Evolutionary conservation across 768 basidiomycete species (phyloP).

Genomic region (Lactifluus subvellereus): DNA sequence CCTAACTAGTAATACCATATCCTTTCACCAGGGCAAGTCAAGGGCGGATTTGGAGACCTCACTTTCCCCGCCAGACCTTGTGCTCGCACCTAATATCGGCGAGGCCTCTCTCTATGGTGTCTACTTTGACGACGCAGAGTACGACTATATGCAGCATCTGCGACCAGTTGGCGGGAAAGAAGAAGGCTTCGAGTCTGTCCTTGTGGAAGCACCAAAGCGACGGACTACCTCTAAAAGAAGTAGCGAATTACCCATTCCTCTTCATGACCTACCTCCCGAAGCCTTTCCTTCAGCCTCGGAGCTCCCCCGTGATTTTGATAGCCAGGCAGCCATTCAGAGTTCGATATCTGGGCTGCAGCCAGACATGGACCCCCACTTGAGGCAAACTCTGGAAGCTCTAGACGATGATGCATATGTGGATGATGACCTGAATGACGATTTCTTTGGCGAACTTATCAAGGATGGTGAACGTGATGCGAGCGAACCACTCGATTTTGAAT

Average conservation of each 20-base stretch:
- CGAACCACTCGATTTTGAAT: slow-evolving; percentile 62
- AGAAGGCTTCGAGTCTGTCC: slow-evolving; percentile 73
- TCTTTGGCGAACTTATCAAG: slow-evolving; percentile 65
- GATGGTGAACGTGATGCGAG: slow-evolving; percentile 62
- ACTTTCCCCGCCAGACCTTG: slow-evolving; percentile 44
- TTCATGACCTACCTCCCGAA: slow-evolving; percentile 60
- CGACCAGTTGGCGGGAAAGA: slow-evolving; percentile 70
- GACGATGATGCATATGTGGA: slow-evolving; percentile 96
- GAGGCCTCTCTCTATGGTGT: slow-evolving; percentile 88
- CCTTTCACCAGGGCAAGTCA: slow-evolving; percentile 58
- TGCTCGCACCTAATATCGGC: slow-evolving; percentile 58
- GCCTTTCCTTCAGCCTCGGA: slow-evolving; percentile 67
- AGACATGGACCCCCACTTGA: slow-evolving; percentile 92
- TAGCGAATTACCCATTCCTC: slow-evolving; percentile 35
- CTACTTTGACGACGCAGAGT: slow-evolving; percentile 92
- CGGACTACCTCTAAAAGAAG: slow-evolving; percentile 36
- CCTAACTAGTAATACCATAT: slow-evolving; percentile 5
- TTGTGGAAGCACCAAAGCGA: slow-evolving; percentile 68
- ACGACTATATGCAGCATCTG: slow-evolving; percentile 98
- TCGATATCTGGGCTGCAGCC: slow-evolving; percentile 88
- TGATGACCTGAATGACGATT: slow-evolving; percentile 64
- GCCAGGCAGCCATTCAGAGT: slow-evolving; percentile 71
- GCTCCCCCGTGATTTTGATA: slow-evolving; percentile 67
- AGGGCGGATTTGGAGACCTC: slow-evolving; percentile 70
- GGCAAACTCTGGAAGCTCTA: slow-evolving; percentile 88